Evolutionary conservation across 2,329 filamentous ascomycete genomes (phyloP).

Genomic region (Fusarium continuum): DNA sequence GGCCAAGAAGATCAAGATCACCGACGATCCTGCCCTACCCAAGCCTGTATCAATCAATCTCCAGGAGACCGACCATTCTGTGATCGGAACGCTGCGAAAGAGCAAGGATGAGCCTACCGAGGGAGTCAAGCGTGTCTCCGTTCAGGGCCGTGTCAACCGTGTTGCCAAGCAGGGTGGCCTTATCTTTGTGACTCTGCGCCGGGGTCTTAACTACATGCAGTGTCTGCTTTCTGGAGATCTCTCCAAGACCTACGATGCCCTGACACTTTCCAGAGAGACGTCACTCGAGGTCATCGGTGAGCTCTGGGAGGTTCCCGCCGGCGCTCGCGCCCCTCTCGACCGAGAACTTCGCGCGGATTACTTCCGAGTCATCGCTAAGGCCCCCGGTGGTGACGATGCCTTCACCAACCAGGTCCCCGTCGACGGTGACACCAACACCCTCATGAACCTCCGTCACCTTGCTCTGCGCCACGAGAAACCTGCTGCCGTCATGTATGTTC

Average conservation of each 20-base stretch:
- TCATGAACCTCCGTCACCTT: conserved; percentile 85
- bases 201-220: conserved; percentile 82
- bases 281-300: conserved; percentile 85
- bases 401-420: conserved; percentile 77
- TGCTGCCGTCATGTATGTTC: conserved; percentile 87
- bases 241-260: conserved; percentile 89
- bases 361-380: conserved; percentile 76
- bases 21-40: conserved; percentile 76
- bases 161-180: conserved; percentile 83
- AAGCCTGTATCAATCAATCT: conserved; percentile 80
- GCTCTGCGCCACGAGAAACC: conserved; percentile 85
- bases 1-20: conserved; percentile 43
- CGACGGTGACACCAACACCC: conserved; percentile 49
- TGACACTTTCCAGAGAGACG: conserved; percentile 88
- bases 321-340: conserved; percentile 80
- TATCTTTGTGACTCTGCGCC: conserved; percentile 83
- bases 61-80: conserved; percentile 52
- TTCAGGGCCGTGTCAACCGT: conserved; percentile 85
- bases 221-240: conserved; percentile 67
- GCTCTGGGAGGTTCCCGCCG: conserved; percentile 83
- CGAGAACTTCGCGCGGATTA: conserved; percentile 92
- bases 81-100: conserved; percentile 46
- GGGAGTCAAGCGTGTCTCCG: conserved; percentile 66
- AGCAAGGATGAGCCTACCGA: conserved; percentile 46
- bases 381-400: conserved; percentile 87